Base-by-base conservation (phyloP, 2,329 filamentous ascomycete genomes). In the Periconia macrospinosa region DNA sequence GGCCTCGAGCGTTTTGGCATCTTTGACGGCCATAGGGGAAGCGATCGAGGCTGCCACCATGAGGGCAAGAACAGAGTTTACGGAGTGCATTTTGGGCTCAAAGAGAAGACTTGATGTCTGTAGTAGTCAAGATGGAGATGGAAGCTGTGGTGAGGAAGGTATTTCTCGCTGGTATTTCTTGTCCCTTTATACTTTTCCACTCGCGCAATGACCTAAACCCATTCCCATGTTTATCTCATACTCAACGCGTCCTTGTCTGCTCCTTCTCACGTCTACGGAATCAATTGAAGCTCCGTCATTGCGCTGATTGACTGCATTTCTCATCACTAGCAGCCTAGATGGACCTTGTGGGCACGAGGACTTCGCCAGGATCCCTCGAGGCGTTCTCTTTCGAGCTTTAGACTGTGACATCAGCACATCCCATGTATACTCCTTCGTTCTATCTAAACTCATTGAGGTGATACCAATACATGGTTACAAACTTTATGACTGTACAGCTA, bases 1-100 rank as follows among this genome's bases (percentile, higher is more conserved):
- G 37, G 51, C 41, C 37, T 51, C 47, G 15, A 54, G 23, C n/a
- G 43, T 35, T 18, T 48, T 45, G 18, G 35, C 5, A 17, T 42
- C 19, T n/a, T 45, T 41, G 41, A 43, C 9, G 13, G 49, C 56
- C 19, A 61, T 23, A 2, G 59, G 59, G 40, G 57, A 56, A 13
- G 59, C 57, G 5, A 46, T 30, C 40, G 55, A 42, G 8, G 53
- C 45, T n/a, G 55, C 42, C 15, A 45, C 51, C 10, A 61, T 13
- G 45, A 61, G 51, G 40, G 47, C 20, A 37, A 55, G 35, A 35
- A 59, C 27, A 17, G 51, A 37, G 17, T 10, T 52, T n/a, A 49
- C 35, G n/a, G 53, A 41, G 19, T 46, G 53, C 59, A 61, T 61
- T 1, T 35, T 51, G 50, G 23, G 23, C 33, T 14, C 11, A 10